Conservation (phyloP, 2,329 filamentous ascomycete genomes). For the Botrytis cinerea region DNA sequence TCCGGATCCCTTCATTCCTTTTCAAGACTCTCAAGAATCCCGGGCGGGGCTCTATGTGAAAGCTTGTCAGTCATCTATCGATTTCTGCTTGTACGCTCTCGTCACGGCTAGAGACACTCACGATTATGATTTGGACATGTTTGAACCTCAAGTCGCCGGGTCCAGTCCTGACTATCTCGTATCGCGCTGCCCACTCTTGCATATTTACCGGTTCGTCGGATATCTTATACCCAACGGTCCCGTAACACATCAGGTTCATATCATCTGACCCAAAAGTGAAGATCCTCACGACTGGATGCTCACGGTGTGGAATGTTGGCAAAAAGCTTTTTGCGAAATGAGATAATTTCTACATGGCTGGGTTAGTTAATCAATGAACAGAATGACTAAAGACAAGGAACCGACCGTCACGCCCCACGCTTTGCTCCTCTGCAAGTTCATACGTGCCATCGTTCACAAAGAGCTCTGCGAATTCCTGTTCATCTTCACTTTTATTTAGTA, state of each 20-base stretch:
- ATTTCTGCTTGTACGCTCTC: not conserved
- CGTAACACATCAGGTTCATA: not conserved
- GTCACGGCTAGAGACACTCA: not conserved
- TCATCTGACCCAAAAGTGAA: not conserved
- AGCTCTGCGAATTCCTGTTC: not conserved
- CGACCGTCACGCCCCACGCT: not conserved
- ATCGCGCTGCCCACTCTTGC: not conserved
- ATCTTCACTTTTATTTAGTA: not conserved
- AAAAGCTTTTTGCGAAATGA: not conserved
- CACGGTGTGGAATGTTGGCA: not conserved
- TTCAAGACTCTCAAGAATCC: not conserved
- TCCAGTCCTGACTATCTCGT: not conserved
- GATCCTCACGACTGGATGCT: not conserved
- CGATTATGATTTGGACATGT: slow-evolving; percentile 1
- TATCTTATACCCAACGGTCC: not conserved
- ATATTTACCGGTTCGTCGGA: not conserved
- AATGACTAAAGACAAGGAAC: not conserved
- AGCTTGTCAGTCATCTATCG: not conserved
- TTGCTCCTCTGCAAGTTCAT: not conserved
- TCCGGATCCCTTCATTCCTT: not conserved
- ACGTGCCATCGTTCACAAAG: not conserved
- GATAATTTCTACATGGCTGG: not conserved
- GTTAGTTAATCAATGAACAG: not conserved
- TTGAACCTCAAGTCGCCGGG: not conserved
- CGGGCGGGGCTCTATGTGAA: not conserved